Evolutionary conservation across 305 asterid species (phyloP).

Genomic region (Solanum aculeatissimum): DNA sequence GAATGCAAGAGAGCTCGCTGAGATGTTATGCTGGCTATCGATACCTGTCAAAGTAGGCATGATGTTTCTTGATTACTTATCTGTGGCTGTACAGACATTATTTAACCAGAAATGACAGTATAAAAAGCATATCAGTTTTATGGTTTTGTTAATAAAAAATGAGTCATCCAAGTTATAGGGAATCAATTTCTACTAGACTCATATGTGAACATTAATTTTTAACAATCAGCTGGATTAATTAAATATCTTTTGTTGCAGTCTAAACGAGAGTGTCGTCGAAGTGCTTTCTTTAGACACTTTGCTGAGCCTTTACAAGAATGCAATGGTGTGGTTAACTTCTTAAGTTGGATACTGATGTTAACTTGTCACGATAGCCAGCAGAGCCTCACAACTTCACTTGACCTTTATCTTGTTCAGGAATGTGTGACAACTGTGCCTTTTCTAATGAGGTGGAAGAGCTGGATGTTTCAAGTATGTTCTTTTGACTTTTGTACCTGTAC

Average conservation of each 20-base stretch:
- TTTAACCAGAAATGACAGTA: neutral
- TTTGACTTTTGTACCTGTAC: neutral
- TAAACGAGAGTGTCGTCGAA: slow-evolving; percentile 73
- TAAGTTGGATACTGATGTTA: slow-evolving; percentile 4
- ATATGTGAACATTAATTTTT: neutral
- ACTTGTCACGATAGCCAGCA: neutral
- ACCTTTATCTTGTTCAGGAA: slow-evolving; percentile 44
- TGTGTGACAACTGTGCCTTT: slow-evolving; percentile 93
- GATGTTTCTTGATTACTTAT: neutral
- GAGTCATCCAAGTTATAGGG: neutral
- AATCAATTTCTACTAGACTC: neutral
- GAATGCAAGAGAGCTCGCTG: neutral
- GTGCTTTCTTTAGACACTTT: slow-evolving; percentile 88
- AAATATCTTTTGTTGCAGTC: slow-evolving; percentile 32
- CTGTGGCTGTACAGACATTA: neutral
- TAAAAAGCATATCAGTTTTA: neutral
- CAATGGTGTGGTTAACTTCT: slow-evolving; percentile 34
- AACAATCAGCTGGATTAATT: neutral
- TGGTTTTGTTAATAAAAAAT: neutral
- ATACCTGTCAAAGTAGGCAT: neutral
- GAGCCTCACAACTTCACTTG: neutral
- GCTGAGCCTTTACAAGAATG: slow-evolving; percentile 88
- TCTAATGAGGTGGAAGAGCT: slow-evolving; percentile 52
- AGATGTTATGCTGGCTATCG: neutral
- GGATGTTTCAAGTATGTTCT: slow-evolving; percentile 66